Evolutionary conservation across 768 basidiomycete species (phyloP), one percentile per base, ranked within the genome.

Genomic region (Lactifluus piperatus): DNA sequence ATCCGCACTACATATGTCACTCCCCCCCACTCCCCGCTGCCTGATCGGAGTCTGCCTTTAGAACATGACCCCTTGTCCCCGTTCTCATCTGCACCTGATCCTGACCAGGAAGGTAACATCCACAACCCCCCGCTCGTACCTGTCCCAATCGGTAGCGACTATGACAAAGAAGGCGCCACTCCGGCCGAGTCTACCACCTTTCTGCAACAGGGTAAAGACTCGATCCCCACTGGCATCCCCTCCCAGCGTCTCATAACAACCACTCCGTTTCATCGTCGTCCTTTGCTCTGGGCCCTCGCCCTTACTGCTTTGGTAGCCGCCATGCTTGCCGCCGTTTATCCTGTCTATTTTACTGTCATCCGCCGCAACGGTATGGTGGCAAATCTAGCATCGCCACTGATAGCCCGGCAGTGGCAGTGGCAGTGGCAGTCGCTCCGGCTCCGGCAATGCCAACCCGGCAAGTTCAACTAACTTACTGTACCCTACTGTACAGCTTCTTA

Each of bases 1-100:
- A 45, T 26, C 34, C 54, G 5, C 54, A 53, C 26, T 64, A n/a
- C n/a, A n/a, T n/a, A 56, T 27, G 32, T 44, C 22, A 64, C 57
- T 22, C 51, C 64, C 1, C 30, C 54, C 0, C 54, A 57, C 22
- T 56, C 56, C 13, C 55, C 64, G 1, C 18, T 59, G n/a, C 34
- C 29, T 14, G 5, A 16, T 16, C 18, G 51, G 20, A 30, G 11
- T 20, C 20, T 29, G 18, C 22, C 41, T 5, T 55, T 54, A 36
- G 62, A 52, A 4, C 62, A 57, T 10, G 48, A 62, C 5, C 29
- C 39, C 9, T 22, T 41, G 2, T 50, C 62, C 10, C 54, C 26
- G 18, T 32, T 54, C 52, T 26, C 18, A 18, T 45, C 58, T 4
- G 50, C 41, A 13, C 50, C 52, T 24, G 56, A 56, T 2, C 24